A percentile compares a stretch with the other conserved stretches of the same genome.
Conservation (phyloP, 768 basidiomycete genomes). For the Dentipellis sp. region DNA sequence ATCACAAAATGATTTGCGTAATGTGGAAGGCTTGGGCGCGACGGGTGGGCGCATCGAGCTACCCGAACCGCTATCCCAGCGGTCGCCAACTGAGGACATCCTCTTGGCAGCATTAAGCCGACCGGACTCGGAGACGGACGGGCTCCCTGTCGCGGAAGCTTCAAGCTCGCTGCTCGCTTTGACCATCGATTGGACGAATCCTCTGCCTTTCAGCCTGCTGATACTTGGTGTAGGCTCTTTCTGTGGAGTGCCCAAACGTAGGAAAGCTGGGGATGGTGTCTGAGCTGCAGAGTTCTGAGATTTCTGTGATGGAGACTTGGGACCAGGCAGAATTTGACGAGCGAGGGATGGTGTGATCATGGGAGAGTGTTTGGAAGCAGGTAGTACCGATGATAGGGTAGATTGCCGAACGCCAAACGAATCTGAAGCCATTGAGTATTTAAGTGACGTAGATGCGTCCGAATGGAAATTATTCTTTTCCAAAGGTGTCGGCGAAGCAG, state of each 20-base stretch:
- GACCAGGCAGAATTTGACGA: slow-evolving; percentile 14
- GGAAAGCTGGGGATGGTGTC: slow-evolving; percentile 48
- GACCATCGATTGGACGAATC: slow-evolving; percentile 80
- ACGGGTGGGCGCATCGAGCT: not conserved
- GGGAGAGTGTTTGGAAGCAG: not conserved
- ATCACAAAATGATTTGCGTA: not conserved
- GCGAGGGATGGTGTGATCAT: not conserved
- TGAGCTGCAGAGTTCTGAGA: slow-evolving; percentile 32
- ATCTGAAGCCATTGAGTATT: not conserved
- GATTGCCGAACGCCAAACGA: not conserved
- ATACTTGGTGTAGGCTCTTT: slow-evolving; percentile 80
- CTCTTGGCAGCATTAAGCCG: slow-evolving; percentile 1
- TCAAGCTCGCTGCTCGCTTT: slow-evolving; percentile 54
- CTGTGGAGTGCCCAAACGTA: slow-evolving; percentile 35
- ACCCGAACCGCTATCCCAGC: slow-evolving; percentile 10
- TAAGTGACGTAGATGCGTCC: not conserved
- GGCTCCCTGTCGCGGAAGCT: slow-evolving; percentile 18
- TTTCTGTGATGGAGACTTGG: slow-evolving; percentile 33
- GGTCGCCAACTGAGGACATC: slow-evolving; percentile 3
- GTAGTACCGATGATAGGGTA: not conserved
- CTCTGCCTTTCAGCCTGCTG: slow-evolving; percentile 73
- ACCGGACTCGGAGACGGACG: slow-evolving; percentile 19
- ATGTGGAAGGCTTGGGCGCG: not conserved
- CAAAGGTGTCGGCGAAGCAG: not conserved
- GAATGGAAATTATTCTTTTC: not conserved